Base-by-base conservation (phyloP, 75 land plant genomes). In the Picea sitchensis region DNA sequence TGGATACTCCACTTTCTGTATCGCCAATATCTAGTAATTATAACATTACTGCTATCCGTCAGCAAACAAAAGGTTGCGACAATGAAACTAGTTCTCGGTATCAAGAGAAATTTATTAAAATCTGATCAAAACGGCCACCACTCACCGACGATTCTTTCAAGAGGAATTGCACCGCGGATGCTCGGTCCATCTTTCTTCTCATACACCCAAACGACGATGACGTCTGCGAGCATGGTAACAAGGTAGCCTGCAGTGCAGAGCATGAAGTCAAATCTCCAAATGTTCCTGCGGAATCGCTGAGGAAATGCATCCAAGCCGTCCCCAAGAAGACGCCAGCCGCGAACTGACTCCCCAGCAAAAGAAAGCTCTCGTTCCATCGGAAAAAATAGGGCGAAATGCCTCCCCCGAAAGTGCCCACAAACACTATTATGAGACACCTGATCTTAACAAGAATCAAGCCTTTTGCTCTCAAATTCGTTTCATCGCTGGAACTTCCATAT, bases 331-430 rank as follows among this genome's bases (percentile, higher is more conserved):
- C 87, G 1, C 85, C 83, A 54, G 92, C 98, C 51, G 98, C 96
- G 75, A 95, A 95, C 76, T 95, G 98, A 13, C 94, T 95, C 6
- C 98, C 98, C 73, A 91, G 75, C 8, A 83, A 75, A n/a, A 93
- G 85, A 72, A 93, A 93, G 20, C 77, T 75, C 78, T 88, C 87
- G 73, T 93, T 88, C 98, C 96, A 93, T 58, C 85, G 78, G 59
- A 85, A 59, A 69, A 91, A 95, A 77, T 91, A 95, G 11, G 98
- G 98, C 30, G 98, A 93, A 12, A 95, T 78, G 21, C 98, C 98
- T 30, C 84, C 89, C 30, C 77, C 13, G 82, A 95, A 95, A 26
- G 98, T 95, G 7, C 82, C 88, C 26, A 83, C 75, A 75, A 95
- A 93, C 15, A 89, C 81, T 15, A 93, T 68, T 14, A 95, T 82